Conservation (phyloP, 164 flowering plant species). For the Aristolochia fimbriata region DNA sequence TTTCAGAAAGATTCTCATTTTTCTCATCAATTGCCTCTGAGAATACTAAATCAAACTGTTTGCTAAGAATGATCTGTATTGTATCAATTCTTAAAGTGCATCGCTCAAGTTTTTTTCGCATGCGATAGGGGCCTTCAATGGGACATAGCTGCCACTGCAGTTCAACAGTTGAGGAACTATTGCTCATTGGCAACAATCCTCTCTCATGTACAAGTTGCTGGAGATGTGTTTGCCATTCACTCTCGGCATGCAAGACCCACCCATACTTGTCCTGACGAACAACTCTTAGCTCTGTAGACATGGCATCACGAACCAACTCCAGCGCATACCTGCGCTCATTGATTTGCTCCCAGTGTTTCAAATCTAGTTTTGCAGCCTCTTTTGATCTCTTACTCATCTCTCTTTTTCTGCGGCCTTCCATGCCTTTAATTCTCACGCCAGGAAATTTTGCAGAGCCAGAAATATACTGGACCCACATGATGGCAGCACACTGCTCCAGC, state of each 20-base stretch:
- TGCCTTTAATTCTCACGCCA: slow-evolving; percentile 81
- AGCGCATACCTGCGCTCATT: slow-evolving; percentile 89
- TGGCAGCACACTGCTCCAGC: slow-evolving; percentile 83
- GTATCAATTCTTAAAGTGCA: slow-evolving; percentile 63
- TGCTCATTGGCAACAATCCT: slow-evolving; percentile 69
- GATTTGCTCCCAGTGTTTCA: slow-evolving; percentile 79
- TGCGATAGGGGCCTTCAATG: slow-evolving; percentile 96
- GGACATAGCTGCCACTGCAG: slow-evolving; percentile 98
- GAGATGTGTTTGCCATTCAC: slow-evolving; percentile 94
- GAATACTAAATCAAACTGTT: slow-evolving; percentile 35
- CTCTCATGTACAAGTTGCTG: slow-evolving; percentile 97
- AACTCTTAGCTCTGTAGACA: slow-evolving; percentile 93
- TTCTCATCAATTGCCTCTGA: slow-evolving; percentile 35
- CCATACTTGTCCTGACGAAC: slow-evolving; percentile 98
- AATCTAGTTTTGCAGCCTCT: slow-evolving; percentile 56
- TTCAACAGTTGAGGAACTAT: slow-evolving; percentile 33
- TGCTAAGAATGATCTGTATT: slow-evolving; percentile 56
- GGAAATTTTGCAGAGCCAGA: slow-evolving; percentile 88
- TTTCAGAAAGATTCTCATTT: slow-evolving; percentile 36
- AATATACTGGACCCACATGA: slow-evolving; percentile 96
- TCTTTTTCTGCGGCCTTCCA: slow-evolving; percentile 86
- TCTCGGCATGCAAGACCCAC: slow-evolving; percentile 99
- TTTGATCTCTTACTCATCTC: slow-evolving; percentile 71
- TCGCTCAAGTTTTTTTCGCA: slow-evolving; percentile 96
- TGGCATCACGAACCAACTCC: slow-evolving; percentile 79